Conservation (phyloP, 2,329 filamentous ascomycete genomes). For the Ophiosphaerella narmari region DNA sequence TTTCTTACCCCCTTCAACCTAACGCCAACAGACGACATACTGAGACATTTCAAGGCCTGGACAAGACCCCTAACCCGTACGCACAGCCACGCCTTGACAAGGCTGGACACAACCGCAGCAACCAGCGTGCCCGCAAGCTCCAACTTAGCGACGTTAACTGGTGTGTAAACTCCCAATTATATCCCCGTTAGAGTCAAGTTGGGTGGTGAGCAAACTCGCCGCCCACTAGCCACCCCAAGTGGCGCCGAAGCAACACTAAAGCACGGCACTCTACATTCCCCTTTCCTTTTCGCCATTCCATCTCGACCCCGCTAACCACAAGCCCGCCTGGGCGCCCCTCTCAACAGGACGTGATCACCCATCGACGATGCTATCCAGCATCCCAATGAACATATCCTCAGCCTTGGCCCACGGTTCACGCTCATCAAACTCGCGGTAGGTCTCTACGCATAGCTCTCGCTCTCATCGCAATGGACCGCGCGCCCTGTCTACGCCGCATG, state of each 20-base stretch:
- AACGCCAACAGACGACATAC: slow-evolving; percentile 56
- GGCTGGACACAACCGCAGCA: slow-evolving; percentile 67
- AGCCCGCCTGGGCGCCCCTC: slow-evolving; percentile 32
- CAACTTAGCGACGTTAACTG: slow-evolving; percentile 98
- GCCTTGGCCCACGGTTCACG: too few relatives aligned
- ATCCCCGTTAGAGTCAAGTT: slow-evolving; percentile 19
- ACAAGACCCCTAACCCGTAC: slow-evolving; percentile 50
- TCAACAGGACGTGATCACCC: slow-evolving; percentile 36
- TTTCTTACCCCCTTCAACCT: slow-evolving; percentile 48
- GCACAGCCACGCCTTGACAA: slow-evolving; percentile 58
- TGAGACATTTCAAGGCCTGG: slow-evolving; percentile 45
- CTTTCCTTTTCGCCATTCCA: not conserved
- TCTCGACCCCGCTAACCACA: slow-evolving; percentile 26
- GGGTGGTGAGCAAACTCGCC: not conserved
- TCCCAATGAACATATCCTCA: too few relatives aligned
- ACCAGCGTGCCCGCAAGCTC: slow-evolving; percentile 84
- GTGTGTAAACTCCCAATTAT: slow-evolving; percentile 55
- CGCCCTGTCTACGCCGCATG: too few relatives aligned
- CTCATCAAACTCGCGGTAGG: too few relatives aligned
- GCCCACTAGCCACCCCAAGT: slow-evolving; percentile 7
- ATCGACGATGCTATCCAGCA: too few relatives aligned
- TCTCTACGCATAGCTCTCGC: too few relatives aligned
- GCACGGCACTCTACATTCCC: not conserved
- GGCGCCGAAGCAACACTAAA: slow-evolving; percentile 10
- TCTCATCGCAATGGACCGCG: too few relatives aligned